Conservation (phyloP, 2,329 filamentous ascomycete species). For the Teratosphaeria gauchensis region DNA sequence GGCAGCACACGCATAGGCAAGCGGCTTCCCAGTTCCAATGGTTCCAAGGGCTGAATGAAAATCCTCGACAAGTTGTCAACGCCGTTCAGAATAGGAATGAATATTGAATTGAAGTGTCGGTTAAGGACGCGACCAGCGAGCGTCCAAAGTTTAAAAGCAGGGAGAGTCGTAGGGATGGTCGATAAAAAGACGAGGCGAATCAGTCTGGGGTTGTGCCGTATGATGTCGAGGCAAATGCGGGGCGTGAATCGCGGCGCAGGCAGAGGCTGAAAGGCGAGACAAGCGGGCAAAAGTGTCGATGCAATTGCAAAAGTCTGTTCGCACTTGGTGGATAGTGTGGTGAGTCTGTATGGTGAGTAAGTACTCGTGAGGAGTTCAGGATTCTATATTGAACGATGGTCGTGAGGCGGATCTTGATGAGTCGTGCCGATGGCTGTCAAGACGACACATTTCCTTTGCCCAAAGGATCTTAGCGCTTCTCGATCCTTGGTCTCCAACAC, state of each 20-base stretch:
- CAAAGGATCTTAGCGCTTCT: neutral
- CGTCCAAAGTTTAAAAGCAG: slow-evolving; percentile 1
- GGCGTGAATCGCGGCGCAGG: neutral
- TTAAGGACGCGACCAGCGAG: neutral
- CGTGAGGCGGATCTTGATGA: neutral
- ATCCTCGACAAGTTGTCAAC: neutral
- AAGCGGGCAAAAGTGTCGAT: neutral
- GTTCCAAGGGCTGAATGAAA: neutral
- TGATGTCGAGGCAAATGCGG: neutral
- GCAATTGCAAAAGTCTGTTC: neutral
- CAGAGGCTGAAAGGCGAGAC: neutral
- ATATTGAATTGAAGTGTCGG: slow-evolving; percentile 2
- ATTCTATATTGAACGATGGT: neutral
- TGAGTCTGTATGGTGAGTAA: neutral
- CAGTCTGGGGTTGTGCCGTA: neutral
- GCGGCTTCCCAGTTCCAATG: neutral
- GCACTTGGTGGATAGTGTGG: neutral
- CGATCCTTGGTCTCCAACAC: neutral
- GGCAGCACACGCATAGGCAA: slow-evolving; percentile 3
- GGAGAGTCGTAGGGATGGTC: slow-evolving; percentile 4
- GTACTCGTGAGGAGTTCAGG: neutral
- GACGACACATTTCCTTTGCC: neutral
- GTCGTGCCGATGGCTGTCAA: neutral
- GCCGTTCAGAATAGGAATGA: neutral
- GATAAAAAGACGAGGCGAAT: slow-evolving; percentile 11